A percentile compares a stretch with the other conserved stretches of the same genome.
Conservation (phyloP, 2,329 filamentous ascomycete species). For the Leptographium wingfieldii region DNA sequence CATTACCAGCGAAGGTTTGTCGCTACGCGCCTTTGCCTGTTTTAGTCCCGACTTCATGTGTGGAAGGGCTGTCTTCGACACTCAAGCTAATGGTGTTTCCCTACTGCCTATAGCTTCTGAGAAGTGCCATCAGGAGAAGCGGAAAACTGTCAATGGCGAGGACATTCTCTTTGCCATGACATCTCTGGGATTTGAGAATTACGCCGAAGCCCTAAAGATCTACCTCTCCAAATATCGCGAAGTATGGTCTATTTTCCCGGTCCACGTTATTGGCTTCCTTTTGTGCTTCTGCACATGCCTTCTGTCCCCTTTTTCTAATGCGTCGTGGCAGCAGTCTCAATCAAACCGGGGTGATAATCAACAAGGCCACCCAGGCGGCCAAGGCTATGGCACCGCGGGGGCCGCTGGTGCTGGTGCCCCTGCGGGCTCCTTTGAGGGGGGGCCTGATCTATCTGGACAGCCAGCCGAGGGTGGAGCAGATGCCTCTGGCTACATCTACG, state of each 20-base stretch:
- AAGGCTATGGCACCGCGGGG: conserved; percentile 34
- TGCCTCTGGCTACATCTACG: conserved; percentile 36
- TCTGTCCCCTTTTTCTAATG: neutral
- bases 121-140: conserved; percentile 98
- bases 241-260: conserved; percentile 43
- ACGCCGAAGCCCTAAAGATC: conserved; percentile 94
- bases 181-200: conserved; percentile 96
- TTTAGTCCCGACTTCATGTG: neutral
- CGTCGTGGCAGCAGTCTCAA: conserved; percentile 49
- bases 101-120: conserved; percentile 61
- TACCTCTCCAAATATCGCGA: conserved; percentile 96
- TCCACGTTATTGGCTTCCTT: conserved; percentile 4
- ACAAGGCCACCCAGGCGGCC: conserved; percentile 36
- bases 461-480: conserved; percentile 30
- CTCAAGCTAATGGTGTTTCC: neutral
- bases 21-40: neutral
- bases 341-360: conserved; percentile 54
- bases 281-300: neutral
- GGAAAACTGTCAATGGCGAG: conserved; percentile 97
- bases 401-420: conserved; percentile 21
- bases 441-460: conserved; percentile 29
- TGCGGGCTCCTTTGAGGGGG: conserved; percentile 26
- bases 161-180: conserved; percentile 99
- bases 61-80: neutral
- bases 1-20: conserved; percentile 94